Evolutionary conservation across 805 yeast species (phyloP), one percentile per base, ranked within the genome.

Genomic region (Lipomyces spencermartinsiae): DNA sequence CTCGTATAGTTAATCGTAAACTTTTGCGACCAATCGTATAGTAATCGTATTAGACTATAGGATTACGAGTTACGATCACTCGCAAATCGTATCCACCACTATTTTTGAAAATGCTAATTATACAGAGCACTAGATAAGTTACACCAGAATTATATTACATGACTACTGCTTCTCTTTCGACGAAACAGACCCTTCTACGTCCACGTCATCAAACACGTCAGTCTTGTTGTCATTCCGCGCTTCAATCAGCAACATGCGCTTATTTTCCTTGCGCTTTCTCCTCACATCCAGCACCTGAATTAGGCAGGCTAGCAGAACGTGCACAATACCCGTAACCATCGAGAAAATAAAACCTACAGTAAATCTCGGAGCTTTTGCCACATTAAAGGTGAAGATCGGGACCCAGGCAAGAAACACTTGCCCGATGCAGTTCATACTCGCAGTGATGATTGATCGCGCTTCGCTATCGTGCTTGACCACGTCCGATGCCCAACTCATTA

Each of bases 331-430:
- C 19, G 43, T 43, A 7, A 62, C 62, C 22, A 43, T 39, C 19
- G 64, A 29, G 43, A 62, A 62, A 59, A 62, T 62, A 34, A 37
- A 61, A 9, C 65, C 65, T 7, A 37, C 33, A 5, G 33, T 61
- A 63, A 62, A 62, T 25, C 65, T n/a, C 5, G 81, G 81, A 1
- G 81, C 81, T 19, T 74, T 69, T 31, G 74, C 71, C 14, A 78
- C 74, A 25, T 78, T 76, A 65, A 71, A 79, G 34, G 79, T 68
- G 19, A 76, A 71, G 8, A 78, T 69, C 51, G 80, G 81, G 29
- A 78, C 61, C 77, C 79, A 78, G 9, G 81, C 79, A 56, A 74
- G 75, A 49, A 78, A 75, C 8, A 77, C 75, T 62, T 74, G 78
- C 1, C 78, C 71, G 63, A 77, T 64, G 12, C 76, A 74, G 53